These are phyloP conservation scores for Zygosaccharomyces pseudobailii DNA, from an alignment of 1,139 yeast genomes.

Conservation along the genomic window DNA sequence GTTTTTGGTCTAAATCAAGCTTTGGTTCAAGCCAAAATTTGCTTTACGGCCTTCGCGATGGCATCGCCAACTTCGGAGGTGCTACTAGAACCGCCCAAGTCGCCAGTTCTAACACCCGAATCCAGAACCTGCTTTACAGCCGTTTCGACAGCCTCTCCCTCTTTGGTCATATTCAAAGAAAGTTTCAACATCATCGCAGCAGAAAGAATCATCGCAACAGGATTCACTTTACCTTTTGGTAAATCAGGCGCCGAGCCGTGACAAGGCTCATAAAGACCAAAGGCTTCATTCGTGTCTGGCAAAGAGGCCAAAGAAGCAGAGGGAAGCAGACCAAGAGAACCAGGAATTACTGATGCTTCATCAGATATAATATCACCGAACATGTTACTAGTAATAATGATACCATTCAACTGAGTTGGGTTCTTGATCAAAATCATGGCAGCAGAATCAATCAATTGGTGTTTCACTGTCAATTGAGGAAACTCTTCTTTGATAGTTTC, in stretches of 20 bases:
- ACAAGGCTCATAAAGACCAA: slow-evolving; percentile 96
- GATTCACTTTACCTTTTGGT: slow-evolving; percentile 82
- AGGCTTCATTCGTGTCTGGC: slow-evolving; percentile 90
- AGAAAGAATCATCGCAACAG: slow-evolving; percentile 88
- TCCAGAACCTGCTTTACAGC: slow-evolving; percentile 85
- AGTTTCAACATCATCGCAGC: slow-evolving; percentile 96
- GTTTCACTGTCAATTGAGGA: slow-evolving; percentile 80
- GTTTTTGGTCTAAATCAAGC: neutral
- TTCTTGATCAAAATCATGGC: slow-evolving; percentile 93
- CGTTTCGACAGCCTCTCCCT: slow-evolving; percentile 82
- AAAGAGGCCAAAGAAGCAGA: slow-evolving; percentile 93
- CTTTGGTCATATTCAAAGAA: slow-evolving; percentile 73
- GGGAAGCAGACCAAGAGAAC: slow-evolving; percentile 91
- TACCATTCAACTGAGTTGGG: slow-evolving; percentile 87
- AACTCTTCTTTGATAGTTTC: slow-evolving; percentile 79
- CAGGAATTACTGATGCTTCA: slow-evolving; percentile 97
- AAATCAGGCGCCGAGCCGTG: slow-evolving; percentile 98
- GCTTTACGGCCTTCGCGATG: slow-evolving; percentile 64
- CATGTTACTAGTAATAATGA: slow-evolving; percentile 90
- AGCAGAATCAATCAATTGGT: slow-evolving; percentile 95
- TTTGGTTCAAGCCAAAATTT: slow-evolving; percentile 36
- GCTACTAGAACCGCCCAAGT: slow-evolving; percentile 72
- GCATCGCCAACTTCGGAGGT: slow-evolving; percentile 95
- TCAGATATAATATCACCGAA: slow-evolving; percentile 97
- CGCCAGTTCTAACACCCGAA: slow-evolving; percentile 83